phyloP scores from a whole-genome alignment of 148 eudicot genomes.

The Vaccinium macrocarpon region DNA sequence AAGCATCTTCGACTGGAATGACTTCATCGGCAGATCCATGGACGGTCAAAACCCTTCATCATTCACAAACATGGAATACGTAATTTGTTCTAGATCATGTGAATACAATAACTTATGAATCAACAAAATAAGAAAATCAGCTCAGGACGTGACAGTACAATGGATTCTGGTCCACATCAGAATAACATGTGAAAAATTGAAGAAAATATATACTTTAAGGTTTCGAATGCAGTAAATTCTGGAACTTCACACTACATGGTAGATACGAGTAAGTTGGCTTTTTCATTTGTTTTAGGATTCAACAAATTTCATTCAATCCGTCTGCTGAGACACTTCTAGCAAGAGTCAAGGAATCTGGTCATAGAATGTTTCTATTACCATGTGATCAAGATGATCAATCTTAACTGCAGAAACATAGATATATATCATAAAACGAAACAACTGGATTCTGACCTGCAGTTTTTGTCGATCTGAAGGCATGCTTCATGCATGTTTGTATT shows the following conservation, averaged over 20 bases:
- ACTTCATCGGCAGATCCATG: constrained; percentile 77
- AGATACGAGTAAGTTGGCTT: not conserved
- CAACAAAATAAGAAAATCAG: not conserved
- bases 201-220: not conserved
- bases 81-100: not conserved
- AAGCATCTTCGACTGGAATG: constrained; percentile 71
- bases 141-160: not conserved
- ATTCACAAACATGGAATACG: not conserved
- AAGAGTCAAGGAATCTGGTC: not conserved
- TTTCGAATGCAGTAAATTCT: not conserved
- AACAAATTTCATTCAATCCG: not conserved
- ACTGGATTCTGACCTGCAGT: constrained; percentile 52
- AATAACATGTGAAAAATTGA: not conserved
- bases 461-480: constrained; percentile 58
- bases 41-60: constrained; percentile 70
- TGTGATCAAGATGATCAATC: not conserved
- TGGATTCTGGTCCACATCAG: not conserved
- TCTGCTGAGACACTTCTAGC: not conserved
- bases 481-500: constrained; percentile 86
- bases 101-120: not conserved
- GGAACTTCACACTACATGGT: not conserved
- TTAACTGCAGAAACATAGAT: not conserved
- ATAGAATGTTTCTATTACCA: not conserved
- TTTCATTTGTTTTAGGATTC: too few species aligned
- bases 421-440: not conserved